Conservation (phyloP, 2,329 filamentous ascomycete genomes). For the Boeremia lycopersici region DNA sequence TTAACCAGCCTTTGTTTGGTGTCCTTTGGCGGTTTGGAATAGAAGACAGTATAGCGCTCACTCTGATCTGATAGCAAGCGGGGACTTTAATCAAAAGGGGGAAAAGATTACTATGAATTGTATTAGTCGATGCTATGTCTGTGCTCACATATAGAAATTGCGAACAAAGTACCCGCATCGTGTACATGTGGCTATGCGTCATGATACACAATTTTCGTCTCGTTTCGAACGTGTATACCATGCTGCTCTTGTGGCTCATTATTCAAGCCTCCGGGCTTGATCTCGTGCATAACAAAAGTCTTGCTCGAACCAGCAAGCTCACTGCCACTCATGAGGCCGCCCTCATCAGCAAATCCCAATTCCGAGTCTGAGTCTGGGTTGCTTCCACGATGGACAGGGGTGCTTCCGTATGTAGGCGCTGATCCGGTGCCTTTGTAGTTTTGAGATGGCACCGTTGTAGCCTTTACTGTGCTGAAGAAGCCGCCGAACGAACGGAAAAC, state of each 20-base stretch:
- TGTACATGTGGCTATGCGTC: not conserved
- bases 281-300: slow-evolving; percentile 12
- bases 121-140: not conserved
- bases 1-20: too few species aligned
- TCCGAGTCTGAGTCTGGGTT: slow-evolving; percentile 16
- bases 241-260: not conserved
- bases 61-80: too few species aligned
- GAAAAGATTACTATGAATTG: not conserved
- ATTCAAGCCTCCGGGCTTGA: slow-evolving; percentile 3
- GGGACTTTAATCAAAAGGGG: not conserved
- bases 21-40: too few species aligned
- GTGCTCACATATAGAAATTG: not conserved
- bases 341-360: slow-evolving; percentile 21
- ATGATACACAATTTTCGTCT: slow-evolving; percentile 17
- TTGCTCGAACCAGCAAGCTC: slow-evolving; percentile 13
- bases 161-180: not conserved
- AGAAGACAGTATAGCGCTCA: not conserved
- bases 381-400: slow-evolving; percentile 4
- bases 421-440: slow-evolving; percentile 13
- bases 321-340: slow-evolving; percentile 7
- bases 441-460: not conserved
- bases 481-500: slow-evolving; percentile 23
- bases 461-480: slow-evolving; percentile 17
- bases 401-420: slow-evolving; percentile 20
- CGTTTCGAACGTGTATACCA: slow-evolving; percentile 14